These are phyloP conservation scores for Suillus variegatus DNA, from an alignment of 768 basidiomycete species.

Conservation along the genomic window DNA sequence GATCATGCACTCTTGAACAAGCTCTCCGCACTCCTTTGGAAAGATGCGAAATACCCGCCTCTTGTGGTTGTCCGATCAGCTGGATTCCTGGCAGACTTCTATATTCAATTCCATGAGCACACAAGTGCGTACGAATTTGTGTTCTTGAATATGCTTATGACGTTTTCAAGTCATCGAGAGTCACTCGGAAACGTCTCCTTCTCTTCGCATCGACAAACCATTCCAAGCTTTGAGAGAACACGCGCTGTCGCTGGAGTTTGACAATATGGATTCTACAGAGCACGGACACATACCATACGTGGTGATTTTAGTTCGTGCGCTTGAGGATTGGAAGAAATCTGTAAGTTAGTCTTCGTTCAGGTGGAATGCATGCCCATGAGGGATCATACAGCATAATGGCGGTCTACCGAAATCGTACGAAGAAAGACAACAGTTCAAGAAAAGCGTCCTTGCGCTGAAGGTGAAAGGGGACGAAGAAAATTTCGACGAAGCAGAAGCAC, in stretches of 20 bases:
- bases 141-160: neutral
- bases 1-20: conserved; percentile 51
- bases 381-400: conserved; percentile 60
- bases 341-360: conserved; percentile 42
- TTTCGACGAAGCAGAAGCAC: conserved; percentile 90
- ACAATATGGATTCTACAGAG: conserved; percentile 82
- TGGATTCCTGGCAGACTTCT: conserved; percentile 89
- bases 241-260: conserved; percentile 70
- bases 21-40: conserved; percentile 72
- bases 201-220: conserved; percentile 84
- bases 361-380: neutral
- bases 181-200: conserved; percentile 75
- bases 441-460: conserved; percentile 59
- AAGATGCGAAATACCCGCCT: conserved; percentile 54
- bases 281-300: conserved; percentile 92
- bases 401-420: conserved; percentile 49
- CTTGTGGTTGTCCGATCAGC: conserved; percentile 81
- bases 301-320: conserved; percentile 78
- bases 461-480: conserved; percentile 91
- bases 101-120: conserved; percentile 88
- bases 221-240: conserved; percentile 82
- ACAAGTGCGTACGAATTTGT: conserved; percentile 53
- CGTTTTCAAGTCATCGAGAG: conserved; percentile 74
- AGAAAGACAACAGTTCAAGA: conserved; percentile 82
- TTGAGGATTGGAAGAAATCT: conserved; percentile 80